Base-by-base conservation (phyloP, 345 rosid genomes). In the Citropsis articulata region DNA sequence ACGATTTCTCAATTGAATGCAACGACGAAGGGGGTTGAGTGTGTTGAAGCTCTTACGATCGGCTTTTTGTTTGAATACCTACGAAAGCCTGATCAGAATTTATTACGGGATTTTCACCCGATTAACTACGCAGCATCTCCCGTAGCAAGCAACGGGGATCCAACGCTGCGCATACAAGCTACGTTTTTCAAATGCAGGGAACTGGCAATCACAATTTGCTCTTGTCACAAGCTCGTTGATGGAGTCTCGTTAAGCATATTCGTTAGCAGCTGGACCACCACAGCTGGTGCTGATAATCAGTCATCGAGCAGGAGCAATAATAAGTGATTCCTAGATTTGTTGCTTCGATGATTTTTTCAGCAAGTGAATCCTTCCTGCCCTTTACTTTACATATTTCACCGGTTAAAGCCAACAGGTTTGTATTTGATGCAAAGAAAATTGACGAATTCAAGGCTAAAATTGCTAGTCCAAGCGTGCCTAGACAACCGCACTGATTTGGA, bases 401-500 rank as follows among this genome's bases (percentile, higher is more conserved):
- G 12, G 64, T 38, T 33, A 36, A 69, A 1, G n/a, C 28, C 0
- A 83, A 73, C 19, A 73, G 85, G 75, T 70, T 73, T 28, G 69
- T 81, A 3, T 71, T 79, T 33, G 69, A 81, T n/a, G 31, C 81
- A 24, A 35, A 82, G 0, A 76, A 73, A 75, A 75, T 86, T 18
- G 66, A 72, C 1, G 78, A 78, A 4, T 84, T 84, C 1, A 82
- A 78, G 76, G 55, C 76, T 5, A 80, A 36, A 75, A 77, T 75
- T 4, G 60, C 79, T 2, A 72, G 79, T 36, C 31, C 36, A 24
- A 16, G 18, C 5, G 80, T 78, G 24, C 61, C 35, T 0, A 19
- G 4, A 1, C 87, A 31, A 9, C 80, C 0, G 76, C 85, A 7
- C 75, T 87, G 2, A 42, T 86, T 0, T 81, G 79, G 78, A 80